Conservation (phyloP, 2,329 filamentous ascomycete species). For the Botrytis paeoniae region DNA sequence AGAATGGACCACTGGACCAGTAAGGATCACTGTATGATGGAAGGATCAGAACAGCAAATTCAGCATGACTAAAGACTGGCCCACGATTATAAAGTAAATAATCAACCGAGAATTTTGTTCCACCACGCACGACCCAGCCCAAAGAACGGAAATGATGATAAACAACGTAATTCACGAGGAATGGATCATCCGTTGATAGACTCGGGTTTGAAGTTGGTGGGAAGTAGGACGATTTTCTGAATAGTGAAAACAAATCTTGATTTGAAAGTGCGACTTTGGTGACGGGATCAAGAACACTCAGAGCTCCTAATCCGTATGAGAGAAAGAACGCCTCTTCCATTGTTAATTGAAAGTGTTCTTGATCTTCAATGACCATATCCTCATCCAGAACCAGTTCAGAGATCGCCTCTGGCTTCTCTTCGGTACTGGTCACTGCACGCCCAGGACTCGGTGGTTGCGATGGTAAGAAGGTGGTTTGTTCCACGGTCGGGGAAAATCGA, state of each 20-base stretch:
- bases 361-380: conserved; percentile 43
- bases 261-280: conserved; percentile 37
- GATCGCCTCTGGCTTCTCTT: conserved; percentile 14
- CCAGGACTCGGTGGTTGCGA: conserved; percentile 40
- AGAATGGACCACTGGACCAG: conserved; percentile 57
- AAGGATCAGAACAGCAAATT: conserved; percentile 83
- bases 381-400: conserved; percentile 25
- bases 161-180: conserved; percentile 80
- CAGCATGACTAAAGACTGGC: conserved; percentile 90
- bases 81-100: conserved; percentile 93
- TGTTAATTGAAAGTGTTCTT: conserved; percentile 90
- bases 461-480: conserved; percentile 61
- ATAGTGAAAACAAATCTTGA: conserved; percentile 14
- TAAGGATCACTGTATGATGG: conserved; percentile 74
- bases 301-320: conserved; percentile 71
- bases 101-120: conserved; percentile 92
- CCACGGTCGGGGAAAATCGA: conserved; percentile 65
- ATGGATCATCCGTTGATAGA: conserved; percentile 73
- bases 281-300: conserved; percentile 57
- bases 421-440: conserved; percentile 16
- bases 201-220: conserved; percentile 49
- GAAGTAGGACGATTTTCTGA: conserved; percentile 63
- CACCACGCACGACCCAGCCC: conserved; percentile 89
- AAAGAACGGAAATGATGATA: conserved; percentile 96
- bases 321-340: conserved; percentile 92